phyloP scores from a whole-genome alignment of 2,329 filamentous ascomycete genomes.

The Huntiella omanensis region DNA sequence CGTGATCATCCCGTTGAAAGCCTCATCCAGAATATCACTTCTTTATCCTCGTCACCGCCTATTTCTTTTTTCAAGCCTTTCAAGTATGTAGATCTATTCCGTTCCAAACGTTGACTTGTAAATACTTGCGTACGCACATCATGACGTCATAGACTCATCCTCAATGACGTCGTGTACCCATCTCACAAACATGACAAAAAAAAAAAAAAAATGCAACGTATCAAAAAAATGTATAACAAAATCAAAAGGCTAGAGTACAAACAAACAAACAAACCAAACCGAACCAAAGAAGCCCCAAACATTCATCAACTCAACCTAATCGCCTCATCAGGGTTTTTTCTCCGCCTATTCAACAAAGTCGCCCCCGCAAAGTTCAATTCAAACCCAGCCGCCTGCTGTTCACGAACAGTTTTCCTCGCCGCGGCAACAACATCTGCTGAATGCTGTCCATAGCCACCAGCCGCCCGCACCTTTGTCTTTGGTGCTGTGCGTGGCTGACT shows the following conservation, averaged over 20 bases:
- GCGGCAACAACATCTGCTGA: slow-evolving; percentile 68
- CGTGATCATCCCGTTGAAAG: too few relatives aligned
- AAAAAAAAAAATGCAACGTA: slow-evolving; percentile 1
- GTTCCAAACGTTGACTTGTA: too few relatives aligned
- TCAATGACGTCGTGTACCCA: too few relatives aligned
- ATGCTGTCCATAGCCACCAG: slow-evolving; percentile 66
- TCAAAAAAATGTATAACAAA: slow-evolving; percentile 2
- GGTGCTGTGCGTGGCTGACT: slow-evolving; percentile 27
- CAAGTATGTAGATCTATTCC: too few relatives aligned
- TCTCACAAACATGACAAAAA: not conserved
- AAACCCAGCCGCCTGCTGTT: slow-evolving; percentile 60
- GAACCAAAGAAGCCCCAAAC: not conserved
- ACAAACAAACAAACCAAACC: slow-evolving; percentile 10
- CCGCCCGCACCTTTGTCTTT: slow-evolving; percentile 18
- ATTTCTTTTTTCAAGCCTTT: too few relatives aligned
- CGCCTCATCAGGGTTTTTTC: slow-evolving; percentile 26
- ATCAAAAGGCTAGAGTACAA: slow-evolving; percentile 13
- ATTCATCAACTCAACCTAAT: not conserved
- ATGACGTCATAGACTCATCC: too few relatives aligned
- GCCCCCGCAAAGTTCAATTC: slow-evolving; percentile 85
- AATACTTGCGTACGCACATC: too few relatives aligned
- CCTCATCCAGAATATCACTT: too few relatives aligned
- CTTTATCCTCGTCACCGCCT: too few relatives aligned
- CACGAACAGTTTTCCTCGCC: slow-evolving; percentile 58
- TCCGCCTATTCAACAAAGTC: slow-evolving; percentile 60